phyloP scores from a whole-genome alignment of 2,329 filamentous ascomycete species.

The Truncatella angustata region DNA sequence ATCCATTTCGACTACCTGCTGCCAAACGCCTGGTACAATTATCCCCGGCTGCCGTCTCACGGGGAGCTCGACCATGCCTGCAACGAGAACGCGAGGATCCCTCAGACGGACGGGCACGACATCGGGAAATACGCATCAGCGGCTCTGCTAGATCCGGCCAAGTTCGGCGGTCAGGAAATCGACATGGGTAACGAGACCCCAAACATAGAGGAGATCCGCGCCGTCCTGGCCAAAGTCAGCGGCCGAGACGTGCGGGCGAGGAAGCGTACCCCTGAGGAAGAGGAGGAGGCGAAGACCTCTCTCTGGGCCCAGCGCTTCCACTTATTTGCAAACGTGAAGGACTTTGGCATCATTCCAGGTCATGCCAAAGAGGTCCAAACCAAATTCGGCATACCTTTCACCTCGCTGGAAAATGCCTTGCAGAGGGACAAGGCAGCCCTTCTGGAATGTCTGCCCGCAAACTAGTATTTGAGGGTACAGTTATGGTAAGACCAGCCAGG shows the following conservation, averaged over 20 bases:
- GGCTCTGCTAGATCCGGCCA: constrained; percentile 27
- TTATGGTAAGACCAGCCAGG: no score
- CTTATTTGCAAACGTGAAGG: constrained; percentile 22
- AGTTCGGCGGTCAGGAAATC: constrained; percentile 30
- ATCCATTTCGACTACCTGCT: constrained; percentile 27
- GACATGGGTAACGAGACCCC: constrained; percentile 27
- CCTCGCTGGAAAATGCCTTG: constrained; percentile 23
- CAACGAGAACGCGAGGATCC: constrained; percentile 19
- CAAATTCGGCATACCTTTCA: constrained; percentile 29
- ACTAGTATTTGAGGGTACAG: neutral
- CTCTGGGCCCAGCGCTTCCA: constrained; percentile 24
- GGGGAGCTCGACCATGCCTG: constrained; percentile 27
- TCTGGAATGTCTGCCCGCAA: constrained; percentile 17
- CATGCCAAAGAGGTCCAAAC: constrained; percentile 16
- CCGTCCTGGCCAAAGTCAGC: constrained; percentile 27
- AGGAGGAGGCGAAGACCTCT: constrained; percentile 14
- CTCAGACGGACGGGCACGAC: constrained; percentile 28
- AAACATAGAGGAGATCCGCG: constrained; percentile 26
- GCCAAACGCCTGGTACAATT: constrained; percentile 23
- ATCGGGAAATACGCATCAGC: constrained; percentile 31
- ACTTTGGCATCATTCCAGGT: constrained; percentile 13
- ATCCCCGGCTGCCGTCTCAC: constrained; percentile 23
- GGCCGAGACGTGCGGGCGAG: constrained; percentile 24
- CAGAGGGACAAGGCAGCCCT: constrained; percentile 21
- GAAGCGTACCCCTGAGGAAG: constrained; percentile 21